Evolutionary conservation across 208 protist species (phyloP).

Genomic region (Tetramitus jugosus): DNA sequence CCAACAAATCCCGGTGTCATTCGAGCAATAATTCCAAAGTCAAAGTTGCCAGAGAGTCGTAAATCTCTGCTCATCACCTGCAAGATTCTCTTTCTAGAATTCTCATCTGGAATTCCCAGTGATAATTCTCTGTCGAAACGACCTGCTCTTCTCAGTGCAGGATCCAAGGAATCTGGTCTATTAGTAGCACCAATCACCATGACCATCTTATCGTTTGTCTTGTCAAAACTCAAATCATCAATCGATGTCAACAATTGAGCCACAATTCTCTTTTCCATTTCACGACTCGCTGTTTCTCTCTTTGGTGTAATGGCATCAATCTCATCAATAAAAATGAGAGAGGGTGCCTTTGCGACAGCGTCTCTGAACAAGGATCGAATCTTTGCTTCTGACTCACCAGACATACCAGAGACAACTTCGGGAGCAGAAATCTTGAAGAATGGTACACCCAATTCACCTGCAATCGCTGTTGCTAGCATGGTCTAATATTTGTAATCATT

Average conservation of each 20-base stretch:
- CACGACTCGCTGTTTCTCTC: slow-evolving; percentile 84
- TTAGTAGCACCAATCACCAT: slow-evolving; percentile 90
- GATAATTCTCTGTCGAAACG: slow-evolving; percentile 95
- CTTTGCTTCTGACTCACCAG: slow-evolving; percentile 95
- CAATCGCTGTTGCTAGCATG: slow-evolving; percentile 85
- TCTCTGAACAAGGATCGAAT: slow-evolving; percentile 89
- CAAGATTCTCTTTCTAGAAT: slow-evolving; percentile 74
- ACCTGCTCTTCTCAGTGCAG: slow-evolving; percentile 85
- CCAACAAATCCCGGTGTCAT: slow-evolving; percentile 95
- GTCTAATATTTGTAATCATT: slow-evolving; percentile 67
- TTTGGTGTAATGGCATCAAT: slow-evolving; percentile 62
- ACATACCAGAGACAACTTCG: slow-evolving; percentile 94
- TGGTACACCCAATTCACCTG: slow-evolving; percentile 77
- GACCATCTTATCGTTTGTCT: slow-evolving; percentile 68
- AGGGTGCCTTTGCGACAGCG: slow-evolving; percentile 79
- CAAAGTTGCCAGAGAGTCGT: slow-evolving; percentile 64
- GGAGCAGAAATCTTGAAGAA: slow-evolving; percentile 86
- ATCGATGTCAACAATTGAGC: slow-evolving; percentile 97
- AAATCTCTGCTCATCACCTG: slow-evolving; percentile 66
- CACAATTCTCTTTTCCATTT: slow-evolving; percentile 98
- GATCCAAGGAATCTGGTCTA: slow-evolving; percentile 87
- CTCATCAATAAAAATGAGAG: slow-evolving; percentile 99
- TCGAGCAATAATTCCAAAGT: slow-evolving; percentile 84
- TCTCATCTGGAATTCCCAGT: slow-evolving; percentile 86
- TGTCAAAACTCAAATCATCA: slow-evolving; percentile 79